Base-by-base conservation (phyloP, 148 eudicot genomes). In the Cornus florida region DNA sequence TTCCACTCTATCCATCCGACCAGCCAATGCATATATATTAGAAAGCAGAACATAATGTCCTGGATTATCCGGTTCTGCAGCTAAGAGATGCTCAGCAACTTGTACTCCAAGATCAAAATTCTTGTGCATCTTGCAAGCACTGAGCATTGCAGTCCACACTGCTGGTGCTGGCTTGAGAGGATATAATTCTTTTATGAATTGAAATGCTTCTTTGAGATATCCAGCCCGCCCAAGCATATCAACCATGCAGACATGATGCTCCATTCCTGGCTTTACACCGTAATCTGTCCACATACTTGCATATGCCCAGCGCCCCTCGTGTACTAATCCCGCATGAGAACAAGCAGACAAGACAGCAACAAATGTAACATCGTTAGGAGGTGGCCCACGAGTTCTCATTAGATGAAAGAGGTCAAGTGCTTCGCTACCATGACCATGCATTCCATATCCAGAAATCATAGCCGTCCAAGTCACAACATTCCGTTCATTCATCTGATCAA, bases 191-290 rank as follows among this genome's bases (percentile, higher is more conserved):
- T 35, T 50, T 64, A 83, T 65, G 69, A 82, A 76, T 70, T 82
- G 75, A 65, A 85, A 87, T 60, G 93, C 90, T 69, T 91, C 87
- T 20, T 76, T 8, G n/a, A 91, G 88, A 57, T 79, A 71, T 64
- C 90, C 94, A 50, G 92, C 94, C 81, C 94, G 87, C 75, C 94
- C 94, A 35, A 86, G 88, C 86, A 89, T 79, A 72, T 91, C 92
- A 67, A 91, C 89, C 90, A 91, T 89, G 53, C 88, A 87, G 79
- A 89, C 90, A 81, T 91, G 90, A 57, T 91, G 94, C 74, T 89
- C 94, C 5, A 74, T 67, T 72, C 78, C 77, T 7, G 88, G 90
- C 7, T n/a, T 71, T 67, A 91, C 67, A 1, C 87, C 77, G 74
- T 86, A 77, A 72, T 84, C 81, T n/a, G 4, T 56, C 23, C 56